Evolutionary conservation across 2,329 filamentous ascomycete genomes (phyloP).

Genomic region (Neofusicoccum ribis): DNA sequence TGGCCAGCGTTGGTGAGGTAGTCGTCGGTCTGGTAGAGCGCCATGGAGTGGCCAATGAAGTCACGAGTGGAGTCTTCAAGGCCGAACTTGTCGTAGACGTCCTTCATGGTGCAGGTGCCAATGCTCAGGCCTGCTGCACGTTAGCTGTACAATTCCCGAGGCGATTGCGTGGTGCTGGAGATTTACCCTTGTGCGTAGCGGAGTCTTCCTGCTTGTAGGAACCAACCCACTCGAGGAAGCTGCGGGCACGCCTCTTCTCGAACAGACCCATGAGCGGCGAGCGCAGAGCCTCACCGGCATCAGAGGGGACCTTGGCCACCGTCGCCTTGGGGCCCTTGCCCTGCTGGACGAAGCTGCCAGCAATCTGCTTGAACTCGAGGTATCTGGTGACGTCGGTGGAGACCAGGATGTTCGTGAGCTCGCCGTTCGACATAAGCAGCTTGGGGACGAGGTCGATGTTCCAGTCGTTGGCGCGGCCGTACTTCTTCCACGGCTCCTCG

Average conservation of each 20-base stretch:
- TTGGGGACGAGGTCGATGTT: slow-evolving; percentile 99
- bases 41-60: slow-evolving; percentile 98
- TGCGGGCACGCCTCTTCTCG: slow-evolving; percentile 96
- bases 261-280: slow-evolving; percentile 96
- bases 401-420: slow-evolving; percentile 97
- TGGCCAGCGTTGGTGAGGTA: slow-evolving; percentile 74
- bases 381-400: slow-evolving; percentile 73
- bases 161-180: slow-evolving; percentile 20
- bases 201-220: slow-evolving; percentile 80
- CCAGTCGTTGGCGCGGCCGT: slow-evolving; percentile 96
- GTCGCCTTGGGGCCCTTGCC: slow-evolving; percentile 79
- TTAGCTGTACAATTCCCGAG: neutral
- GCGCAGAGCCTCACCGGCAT: slow-evolving; percentile 80
- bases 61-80: slow-evolving; percentile 87
- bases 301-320: slow-evolving; percentile 94
- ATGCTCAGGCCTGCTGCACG: slow-evolving; percentile 72
- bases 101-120: slow-evolving; percentile 82
- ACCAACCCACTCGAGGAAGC: slow-evolving; percentile 94
- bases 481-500: slow-evolving; percentile 96
- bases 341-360: slow-evolving; percentile 95
- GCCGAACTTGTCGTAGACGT: slow-evolving; percentile 98
- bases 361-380: slow-evolving; percentile 65
- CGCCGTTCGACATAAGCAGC: slow-evolving; percentile 97
- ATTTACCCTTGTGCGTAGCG: slow-evolving; percentile 81
- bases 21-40: slow-evolving; percentile 85